phyloP scores from a whole-genome alignment of 140 eudicot genomes.

The Oenanthe javanica region DNA sequence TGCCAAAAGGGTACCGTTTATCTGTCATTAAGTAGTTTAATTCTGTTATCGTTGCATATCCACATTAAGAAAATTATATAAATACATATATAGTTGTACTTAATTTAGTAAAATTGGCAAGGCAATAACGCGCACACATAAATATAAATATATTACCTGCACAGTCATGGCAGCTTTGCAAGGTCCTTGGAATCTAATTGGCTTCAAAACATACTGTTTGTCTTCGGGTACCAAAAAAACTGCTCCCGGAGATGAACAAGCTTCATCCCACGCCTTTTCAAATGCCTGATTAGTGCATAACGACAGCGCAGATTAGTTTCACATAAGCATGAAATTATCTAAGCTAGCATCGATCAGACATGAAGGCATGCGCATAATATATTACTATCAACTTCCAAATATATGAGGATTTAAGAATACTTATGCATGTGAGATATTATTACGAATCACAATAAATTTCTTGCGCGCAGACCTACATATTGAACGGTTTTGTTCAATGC shows the following conservation, averaged over 20 bases:
- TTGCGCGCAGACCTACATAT: too few relatives aligned
- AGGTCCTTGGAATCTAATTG: constrained; percentile 58
- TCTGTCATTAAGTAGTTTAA: constrained; percentile 24
- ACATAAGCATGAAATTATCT: not conserved
- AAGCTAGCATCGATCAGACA: too few relatives aligned
- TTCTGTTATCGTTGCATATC: not conserved
- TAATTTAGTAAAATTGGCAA: not conserved
- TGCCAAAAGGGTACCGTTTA: constrained; percentile 58
- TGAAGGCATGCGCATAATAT: too few relatives aligned
- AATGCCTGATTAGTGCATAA: constrained; percentile 49
- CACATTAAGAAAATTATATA: too few relatives aligned
- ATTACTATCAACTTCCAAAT: too few relatives aligned
- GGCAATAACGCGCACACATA: not conserved
- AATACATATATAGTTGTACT: not conserved
- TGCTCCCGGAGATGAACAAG: constrained; percentile 58
- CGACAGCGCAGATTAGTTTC: not conserved
- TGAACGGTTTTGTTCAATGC: not conserved
- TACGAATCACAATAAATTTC: too few relatives aligned
- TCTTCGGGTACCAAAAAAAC: constrained; percentile 40
- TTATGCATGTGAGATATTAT: too few relatives aligned
- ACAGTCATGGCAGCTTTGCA: constrained; percentile 58
- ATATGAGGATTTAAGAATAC: too few relatives aligned
- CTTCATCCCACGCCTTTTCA: constrained; percentile 62
- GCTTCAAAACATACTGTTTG: constrained; percentile 51
- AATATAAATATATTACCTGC: constrained; percentile 27